Conservation (phyloP, 2,329 filamentous ascomycete genomes). For the Cladosporium colombiae region DNA sequence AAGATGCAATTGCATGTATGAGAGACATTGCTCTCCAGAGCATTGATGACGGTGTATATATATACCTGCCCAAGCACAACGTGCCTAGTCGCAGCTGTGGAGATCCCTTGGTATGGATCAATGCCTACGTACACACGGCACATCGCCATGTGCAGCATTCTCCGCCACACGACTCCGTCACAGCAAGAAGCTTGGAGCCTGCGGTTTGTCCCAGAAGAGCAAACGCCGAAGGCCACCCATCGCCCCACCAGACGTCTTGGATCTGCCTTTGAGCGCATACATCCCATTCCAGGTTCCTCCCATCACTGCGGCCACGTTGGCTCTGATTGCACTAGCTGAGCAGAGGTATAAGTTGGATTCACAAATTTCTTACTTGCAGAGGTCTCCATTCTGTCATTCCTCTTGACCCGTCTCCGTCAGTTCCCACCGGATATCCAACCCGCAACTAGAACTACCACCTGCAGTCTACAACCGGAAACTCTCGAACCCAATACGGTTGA, state of each 20-base stretch:
- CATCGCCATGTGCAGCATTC: neutral
- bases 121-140: neutral
- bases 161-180: neutral
- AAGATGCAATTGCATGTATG: neutral
- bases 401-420: neutral
- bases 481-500: neutral
- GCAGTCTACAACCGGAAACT: neutral
- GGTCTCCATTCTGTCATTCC: neutral
- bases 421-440: neutral
- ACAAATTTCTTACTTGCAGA: neutral
- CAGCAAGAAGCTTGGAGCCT: neutral
- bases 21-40: neutral
- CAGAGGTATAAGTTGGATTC: neutral
- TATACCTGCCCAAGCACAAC: no score
- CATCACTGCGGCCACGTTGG: constrained; percentile 9
- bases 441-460: neutral
- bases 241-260: neutral
- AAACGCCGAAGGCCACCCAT: neutral
- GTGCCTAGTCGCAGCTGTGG: neutral
- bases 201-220: constrained; percentile 4
- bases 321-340: neutral
- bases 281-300: constrained; percentile 2
- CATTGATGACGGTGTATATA: no score
- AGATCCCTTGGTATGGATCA: neutral
- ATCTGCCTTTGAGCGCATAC: constrained; percentile 4